These are phyloP conservation scores for Peronospora farinosa DNA, from an alignment of 352 stramenopile species.

Conservation along the genomic window DNA sequence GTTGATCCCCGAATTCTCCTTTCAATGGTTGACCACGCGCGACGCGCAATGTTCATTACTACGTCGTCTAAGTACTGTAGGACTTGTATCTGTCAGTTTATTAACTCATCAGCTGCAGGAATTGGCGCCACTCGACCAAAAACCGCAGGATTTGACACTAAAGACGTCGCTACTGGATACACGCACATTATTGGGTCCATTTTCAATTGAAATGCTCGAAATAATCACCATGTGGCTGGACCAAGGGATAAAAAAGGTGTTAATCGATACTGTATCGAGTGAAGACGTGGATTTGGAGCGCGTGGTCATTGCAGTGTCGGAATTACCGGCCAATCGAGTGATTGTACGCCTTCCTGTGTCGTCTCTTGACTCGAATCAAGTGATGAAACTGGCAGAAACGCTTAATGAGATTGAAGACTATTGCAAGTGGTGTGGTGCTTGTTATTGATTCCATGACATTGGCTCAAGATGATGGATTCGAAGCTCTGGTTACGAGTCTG, in stretches of 20 bases:
- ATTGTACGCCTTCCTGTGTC: conserved; percentile 49
- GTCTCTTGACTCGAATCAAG: conserved; percentile 17
- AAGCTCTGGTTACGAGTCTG: conserved; percentile 28
- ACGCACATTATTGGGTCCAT: conserved; percentile 57
- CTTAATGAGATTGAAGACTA: conserved; percentile 31
- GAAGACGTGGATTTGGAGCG: conserved; percentile 45
- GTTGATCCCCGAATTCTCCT: conserved; percentile 29
- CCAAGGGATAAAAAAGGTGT: conserved; percentile 45
- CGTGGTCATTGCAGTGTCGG: conserved; percentile 49
- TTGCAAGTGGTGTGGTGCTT: conserved; percentile 43
- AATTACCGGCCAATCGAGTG: conserved; percentile 57
- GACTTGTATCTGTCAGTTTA: conserved; percentile 37
- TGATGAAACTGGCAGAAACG: conserved; percentile 29
- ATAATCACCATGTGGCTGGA: conserved; percentile 56
- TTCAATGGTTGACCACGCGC: background rate
- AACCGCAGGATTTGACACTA: conserved; percentile 27
- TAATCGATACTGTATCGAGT: conserved; percentile 42
- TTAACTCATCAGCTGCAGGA: conserved; percentile 23
- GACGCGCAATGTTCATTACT: conserved; percentile 27
- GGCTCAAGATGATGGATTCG: conserved; percentile 20
- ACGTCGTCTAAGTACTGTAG: conserved; percentile 41
- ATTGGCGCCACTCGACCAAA: conserved; percentile 25
- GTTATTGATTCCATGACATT: conserved; percentile 24
- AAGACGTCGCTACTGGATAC: conserved; percentile 41
- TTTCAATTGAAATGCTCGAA: conserved; percentile 51